Conservation (phyloP, 495 filamentous ascomycete species). For the Penicillium paxilli region DNA sequence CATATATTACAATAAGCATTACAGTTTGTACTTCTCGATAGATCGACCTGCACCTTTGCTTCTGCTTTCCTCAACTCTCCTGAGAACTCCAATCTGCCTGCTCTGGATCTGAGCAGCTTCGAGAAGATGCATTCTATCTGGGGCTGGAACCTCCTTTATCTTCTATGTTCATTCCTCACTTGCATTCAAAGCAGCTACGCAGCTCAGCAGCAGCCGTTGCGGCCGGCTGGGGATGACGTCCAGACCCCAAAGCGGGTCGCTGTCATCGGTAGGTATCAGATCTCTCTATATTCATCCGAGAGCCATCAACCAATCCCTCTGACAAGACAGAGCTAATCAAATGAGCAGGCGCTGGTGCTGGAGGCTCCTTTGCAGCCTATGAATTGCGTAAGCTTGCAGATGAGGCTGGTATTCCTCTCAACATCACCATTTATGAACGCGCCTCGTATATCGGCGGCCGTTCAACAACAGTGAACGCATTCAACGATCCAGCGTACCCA, state of each 20-base stretch:
- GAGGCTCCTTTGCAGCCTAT: constrained; percentile 84
- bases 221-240: constrained; percentile 8
- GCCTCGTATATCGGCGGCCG: constrained; percentile 80
- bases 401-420: constrained; percentile 51
- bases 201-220: constrained; percentile 28
- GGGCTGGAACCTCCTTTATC: not conserved
- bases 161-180: constrained; percentile 14
- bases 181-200: constrained; percentile 20
- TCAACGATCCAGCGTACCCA: constrained; percentile 64
- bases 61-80: not conserved
- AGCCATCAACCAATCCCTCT: not conserved
- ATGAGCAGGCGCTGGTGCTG: constrained; percentile 81
- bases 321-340: constrained; percentile 7
- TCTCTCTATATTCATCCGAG: not conserved
- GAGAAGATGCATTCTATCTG: not conserved
- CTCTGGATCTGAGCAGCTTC: not conserved
- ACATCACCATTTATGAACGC: constrained; percentile 90
- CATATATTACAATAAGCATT: not conserved
- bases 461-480: constrained; percentile 83
- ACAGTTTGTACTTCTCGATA: not conserved
- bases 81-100: not conserved
- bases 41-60: no score
- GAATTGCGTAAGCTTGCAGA: constrained; percentile 70
- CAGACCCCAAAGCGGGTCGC: constrained; percentile 48
- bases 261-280: constrained; percentile 42